These are phyloP conservation scores for Tylopilus plumbeoviolaceoides DNA, from an alignment of 768 basidiomycete genomes.

Conservation along the genomic window DNA sequence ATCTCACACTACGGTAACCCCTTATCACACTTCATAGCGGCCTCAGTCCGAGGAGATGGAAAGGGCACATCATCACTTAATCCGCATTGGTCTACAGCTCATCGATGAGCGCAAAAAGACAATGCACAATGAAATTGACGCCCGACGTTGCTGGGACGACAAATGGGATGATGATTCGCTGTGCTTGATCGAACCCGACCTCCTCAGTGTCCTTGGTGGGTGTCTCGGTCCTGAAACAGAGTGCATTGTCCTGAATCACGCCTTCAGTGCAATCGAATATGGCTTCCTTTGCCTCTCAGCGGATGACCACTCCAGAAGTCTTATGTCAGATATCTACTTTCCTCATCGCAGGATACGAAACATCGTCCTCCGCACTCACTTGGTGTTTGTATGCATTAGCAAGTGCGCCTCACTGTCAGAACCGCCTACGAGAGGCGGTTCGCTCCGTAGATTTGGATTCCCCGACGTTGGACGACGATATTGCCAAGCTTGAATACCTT, in stretches of 20 bases:
- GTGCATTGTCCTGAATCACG: background rate
- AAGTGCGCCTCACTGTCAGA: constrained; percentile 43
- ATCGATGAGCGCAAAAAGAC: constrained; percentile 41
- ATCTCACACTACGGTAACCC: constrained; percentile 5
- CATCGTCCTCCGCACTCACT: constrained; percentile 51
- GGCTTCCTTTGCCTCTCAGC: constrained; percentile 37
- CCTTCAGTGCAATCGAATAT: constrained; percentile 57
- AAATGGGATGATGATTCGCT: constrained; percentile 2
- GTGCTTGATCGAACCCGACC: constrained; percentile 28
- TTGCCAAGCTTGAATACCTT: constrained; percentile 48
- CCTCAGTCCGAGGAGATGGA: constrained; percentile 42
- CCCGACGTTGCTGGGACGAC: constrained; percentile 11
- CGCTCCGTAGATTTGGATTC: constrained; percentile 23
- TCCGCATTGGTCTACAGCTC: constrained; percentile 49
- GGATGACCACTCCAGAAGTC: constrained; percentile 55
- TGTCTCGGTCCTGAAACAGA: constrained; percentile 8
- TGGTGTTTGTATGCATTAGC: constrained; percentile 62
- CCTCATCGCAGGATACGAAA: constrained; percentile 64
- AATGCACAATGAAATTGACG: constrained; percentile 32
- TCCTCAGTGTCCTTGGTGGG: constrained; percentile 55
- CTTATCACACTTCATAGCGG: constrained; percentile 32
- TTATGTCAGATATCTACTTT: constrained; percentile 64
- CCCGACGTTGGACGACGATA: constrained; percentile 19
- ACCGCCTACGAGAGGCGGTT: constrained; percentile 43
- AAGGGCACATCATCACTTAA: constrained; percentile 44